These are phyloP conservation scores for Mucor plumbeus DNA, from an alignment of 371 early-diverging fungal genomes.

Conservation along the genomic window DNA sequence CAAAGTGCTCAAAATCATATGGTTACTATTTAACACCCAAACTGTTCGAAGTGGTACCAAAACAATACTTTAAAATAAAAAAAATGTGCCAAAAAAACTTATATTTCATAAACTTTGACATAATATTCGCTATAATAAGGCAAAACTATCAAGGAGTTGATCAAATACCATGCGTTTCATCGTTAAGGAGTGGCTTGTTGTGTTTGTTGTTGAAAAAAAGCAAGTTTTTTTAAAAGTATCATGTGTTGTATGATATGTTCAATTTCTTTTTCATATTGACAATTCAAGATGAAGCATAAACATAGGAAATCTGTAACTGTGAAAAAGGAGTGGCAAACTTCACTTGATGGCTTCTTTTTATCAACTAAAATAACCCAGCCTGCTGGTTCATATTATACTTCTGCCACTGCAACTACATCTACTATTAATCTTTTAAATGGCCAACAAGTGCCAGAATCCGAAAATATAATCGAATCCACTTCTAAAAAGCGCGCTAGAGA, in stretches of 20 bases:
- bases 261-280: neutral
- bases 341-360: neutral
- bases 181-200: neutral
- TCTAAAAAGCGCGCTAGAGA: neutral
- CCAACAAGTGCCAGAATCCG: neutral
- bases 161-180: neutral
- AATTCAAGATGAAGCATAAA: neutral
- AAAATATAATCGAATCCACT: neutral
- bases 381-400: neutral
- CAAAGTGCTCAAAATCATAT: no score
- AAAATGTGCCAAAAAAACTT: no score
- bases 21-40: no score
- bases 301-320: neutral
- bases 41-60: no score
- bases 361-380: neutral
- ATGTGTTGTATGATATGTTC: neutral
- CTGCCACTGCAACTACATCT: neutral
- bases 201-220: neutral
- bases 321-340: neutral
- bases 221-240: neutral
- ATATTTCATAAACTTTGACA: no score
- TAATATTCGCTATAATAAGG: neutral
- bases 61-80: no score
- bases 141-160: neutral
- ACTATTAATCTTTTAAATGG: neutral